Percentiles rank a stretch among this genome's conserved stretches.
Evolutionary conservation across 2,329 filamentous ascomycete genomes (phyloP).

Genomic region (Phyllosticta citrichinensis): DNA sequence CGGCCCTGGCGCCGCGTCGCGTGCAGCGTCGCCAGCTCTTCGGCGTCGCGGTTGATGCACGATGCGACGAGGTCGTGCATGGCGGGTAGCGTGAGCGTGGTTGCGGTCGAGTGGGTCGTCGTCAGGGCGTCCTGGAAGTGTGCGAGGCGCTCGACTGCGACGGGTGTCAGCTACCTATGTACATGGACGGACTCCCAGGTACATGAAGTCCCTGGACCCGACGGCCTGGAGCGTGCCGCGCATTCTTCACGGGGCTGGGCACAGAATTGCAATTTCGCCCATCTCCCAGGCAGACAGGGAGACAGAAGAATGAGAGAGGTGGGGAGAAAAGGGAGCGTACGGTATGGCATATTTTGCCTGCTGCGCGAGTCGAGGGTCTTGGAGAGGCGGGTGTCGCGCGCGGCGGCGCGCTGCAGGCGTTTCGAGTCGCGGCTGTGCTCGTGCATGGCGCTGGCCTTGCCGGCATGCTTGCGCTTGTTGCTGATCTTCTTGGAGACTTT

Average conservation of each 20-base stretch:
- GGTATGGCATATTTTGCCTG: constrained; percentile 63
- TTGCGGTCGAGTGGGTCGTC: constrained; percentile 39
- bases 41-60: constrained; percentile 54
- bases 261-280: no score
- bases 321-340: constrained; percentile 37
- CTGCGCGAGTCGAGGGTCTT: constrained; percentile 59
- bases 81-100: constrained; percentile 37
- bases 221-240: no score
- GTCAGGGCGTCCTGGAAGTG: constrained; percentile 60
- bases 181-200: not conserved
- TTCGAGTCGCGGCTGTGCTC: constrained; percentile 81
- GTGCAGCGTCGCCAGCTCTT: constrained; percentile 57
- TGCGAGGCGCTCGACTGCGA: constrained; percentile 52
- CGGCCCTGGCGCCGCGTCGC: constrained; percentile 66
- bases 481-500: constrained; percentile 85
- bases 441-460: constrained; percentile 65
- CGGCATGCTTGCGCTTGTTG: constrained; percentile 64
- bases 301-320: not conserved
- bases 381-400: constrained; percentile 73
- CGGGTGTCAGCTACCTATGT: constrained; percentile 6
- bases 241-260: no score
- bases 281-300: not conserved
- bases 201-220: not conserved
- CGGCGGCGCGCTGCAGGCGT: constrained; percentile 66
- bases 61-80: constrained; percentile 43